These are phyloP conservation scores for Bidens hawaiensis DNA, from an alignment of 140 eudicot genomes.

Conservation along the genomic window DNA sequence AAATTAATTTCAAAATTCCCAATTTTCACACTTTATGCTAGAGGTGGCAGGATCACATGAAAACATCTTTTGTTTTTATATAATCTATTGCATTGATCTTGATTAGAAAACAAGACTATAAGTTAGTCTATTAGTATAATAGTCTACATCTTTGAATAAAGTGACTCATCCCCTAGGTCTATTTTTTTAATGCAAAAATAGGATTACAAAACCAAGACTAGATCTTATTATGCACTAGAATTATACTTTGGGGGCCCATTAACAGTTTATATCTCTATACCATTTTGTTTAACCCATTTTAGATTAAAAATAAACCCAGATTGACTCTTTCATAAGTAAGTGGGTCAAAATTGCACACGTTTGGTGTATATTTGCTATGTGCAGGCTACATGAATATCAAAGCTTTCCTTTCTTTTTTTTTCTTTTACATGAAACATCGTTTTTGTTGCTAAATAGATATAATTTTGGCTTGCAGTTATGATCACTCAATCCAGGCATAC, in stretches of 20 bases:
- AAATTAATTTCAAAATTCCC: neutral
- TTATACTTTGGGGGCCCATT: neutral
- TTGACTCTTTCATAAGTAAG: neutral
- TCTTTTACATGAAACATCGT: too few relatives aligned
- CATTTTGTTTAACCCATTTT: neutral
- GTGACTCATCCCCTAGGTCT: neutral
- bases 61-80: neutral
- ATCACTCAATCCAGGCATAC: slow-evolving; percentile 77
- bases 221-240: neutral
- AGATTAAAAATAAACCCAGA: neutral
- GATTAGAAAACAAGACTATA: neutral
- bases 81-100: neutral
- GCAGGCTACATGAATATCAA: neutral
- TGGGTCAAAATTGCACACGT: neutral
- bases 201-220: neutral
- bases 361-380: neutral
- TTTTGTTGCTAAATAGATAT: neutral
- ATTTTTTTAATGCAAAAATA: slow-evolving; percentile 1
- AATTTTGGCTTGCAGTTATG: slow-evolving; percentile 49
- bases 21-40: neutral
- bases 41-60: neutral
- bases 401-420: too few relatives aligned
- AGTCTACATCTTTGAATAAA: neutral
- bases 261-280: neutral
- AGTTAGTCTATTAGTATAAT: neutral